Base-by-base conservation (phyloP, 768 basidiomycete genomes). In the Pleurotus salmoneostramineus region DNA sequence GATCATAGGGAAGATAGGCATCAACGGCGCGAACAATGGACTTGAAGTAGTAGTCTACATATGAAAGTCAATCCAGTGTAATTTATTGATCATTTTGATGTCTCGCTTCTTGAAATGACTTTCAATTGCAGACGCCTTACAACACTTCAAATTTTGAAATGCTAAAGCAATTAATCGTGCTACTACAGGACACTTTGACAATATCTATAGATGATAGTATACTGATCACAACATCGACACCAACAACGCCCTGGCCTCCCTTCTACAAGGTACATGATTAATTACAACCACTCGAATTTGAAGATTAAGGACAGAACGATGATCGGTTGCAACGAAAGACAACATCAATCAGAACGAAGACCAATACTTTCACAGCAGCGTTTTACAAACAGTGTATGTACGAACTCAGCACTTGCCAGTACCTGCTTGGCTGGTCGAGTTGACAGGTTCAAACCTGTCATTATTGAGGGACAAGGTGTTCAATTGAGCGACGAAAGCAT, bases 391-490 rank as follows among this genome's bases (percentile, higher is more conserved):
- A 45, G 2, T 5, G 14, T 45, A 45, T n/a, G n/a, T 40, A 10
- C 37, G 37, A 1, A 40, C 8, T 40, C 37, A 40, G 37, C 37
- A 40, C 37, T 40, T 40, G n/a, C 37, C n/a, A 40, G 37, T 8
- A 10, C 37, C 37, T 40, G 37, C 37, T n/a, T 40, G n/a, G 37
- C n/a, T 40, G 1, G 37, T n/a, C 3, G 37, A n/a, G 15, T 17
- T 45, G 44, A 7, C n/a, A 45, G 44, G 6, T 11, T 8, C 45
- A 49, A 36, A 45, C 61, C 52, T 15, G 17, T 71, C 72, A 21
- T 74, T 75, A 21, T 74, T 75, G 17, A 78, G 58, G 12, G 74
- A 68, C 47, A 80, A 64, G 10, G 67, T 61, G n/a, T 65, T 64
- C 52, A 76, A 64, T 49, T 76, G 72, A 33, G 70, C 73, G 5